Base-by-base conservation (phyloP, 148 eudicot genomes). In the Fagopyrum tataricum region DNA sequence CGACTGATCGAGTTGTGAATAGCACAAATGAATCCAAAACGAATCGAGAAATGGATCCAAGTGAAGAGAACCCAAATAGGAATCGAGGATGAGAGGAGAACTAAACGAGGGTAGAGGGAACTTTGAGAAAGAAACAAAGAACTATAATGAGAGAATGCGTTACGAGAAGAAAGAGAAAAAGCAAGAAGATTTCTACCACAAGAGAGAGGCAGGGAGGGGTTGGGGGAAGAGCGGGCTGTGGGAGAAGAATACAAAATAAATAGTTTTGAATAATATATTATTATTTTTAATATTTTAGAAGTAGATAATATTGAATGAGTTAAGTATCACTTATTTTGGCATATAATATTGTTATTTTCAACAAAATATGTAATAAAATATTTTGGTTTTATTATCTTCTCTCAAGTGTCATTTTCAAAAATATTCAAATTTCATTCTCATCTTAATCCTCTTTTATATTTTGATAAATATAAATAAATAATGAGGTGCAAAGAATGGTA, bases 11-110 rank as follows among this genome's bases (percentile, higher is more conserved):
- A 21, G 68, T 7, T 37, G 37, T 31, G 68, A 14, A 62, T 21
- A 62, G 23, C 68, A 24, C 7, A 67, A 67, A 26, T 67, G 70
- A 67, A 67, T 43, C 70, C 70, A 67, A 37, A 24, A 8, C 70
- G 44, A 41, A 67, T 20, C 31, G 20, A 39, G 70, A 39, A 67
- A 67, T 67, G 44, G 70, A 67, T 37, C 18, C 70, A 67, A 67
- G 11, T 67, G 41, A 39, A 31, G 70, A 67, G 70, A 67, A 67
- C n/a, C 70, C 18, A 14, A 21, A 14, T 41, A 31, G 44, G 70
- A 26, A 20, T 56, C 4, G 62, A 56, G 62, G 24, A 55, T 5
- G 58, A 53, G 58, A 12, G 58, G 7, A 53, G 58, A 53, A n/a
- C 5, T 20, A 18, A 53, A 53, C 21, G 23, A 48, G 15, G 14